Evolutionary conservation across 805 yeast genomes (phyloP), one percentile per base, ranked within the genome.

Genomic region (Grigorovia yakushimaensis): DNA sequence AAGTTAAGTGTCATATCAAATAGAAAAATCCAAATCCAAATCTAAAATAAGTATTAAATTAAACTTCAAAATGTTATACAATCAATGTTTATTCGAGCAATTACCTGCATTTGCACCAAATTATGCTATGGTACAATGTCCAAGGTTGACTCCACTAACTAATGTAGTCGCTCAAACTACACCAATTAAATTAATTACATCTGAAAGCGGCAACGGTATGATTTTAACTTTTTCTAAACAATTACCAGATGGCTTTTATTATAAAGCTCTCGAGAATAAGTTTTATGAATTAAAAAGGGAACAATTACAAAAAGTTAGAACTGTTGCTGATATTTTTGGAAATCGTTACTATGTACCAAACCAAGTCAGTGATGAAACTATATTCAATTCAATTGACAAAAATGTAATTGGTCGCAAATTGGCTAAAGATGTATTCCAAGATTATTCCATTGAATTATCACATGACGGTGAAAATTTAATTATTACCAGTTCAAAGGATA

Each of bases 271-370:
- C 21, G 47, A 53, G 36, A 22, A 45, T 2, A 46, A 52, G 22
- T 21, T 59, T 4, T 22, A 43, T 18, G 52, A 50, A 37, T 37
- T 57, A 21, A 44, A 40, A 22, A 45, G 50, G 21, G 37, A 49
- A 15, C 43, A 51, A 38, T 48, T 47, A 22, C 64, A 65, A 40
- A 43, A 46, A 2, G 59, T 57, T 44, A 51, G 51, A 19, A 42
- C 54, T 15, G 60, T 55, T 8, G 52, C 53, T 20, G 65, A 62
- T 40, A 45, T 52, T 20, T 57, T 55, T 39, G 66, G 66, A 30
- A 64, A 60, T 42, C 59, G 59, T 18, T 59, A 52, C 41, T 62
- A 60, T 35, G 57, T 61, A 22, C 59, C 55, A 39, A 62, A 61
- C 21, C 54, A 56, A 35, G 46, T 52, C 1, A 55, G 55, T 41